Percentiles rank a stretch among this genome's conserved stretches.
Conservation (phyloP, 768 basidiomycete genomes). For the Lactarius vividus region DNA sequence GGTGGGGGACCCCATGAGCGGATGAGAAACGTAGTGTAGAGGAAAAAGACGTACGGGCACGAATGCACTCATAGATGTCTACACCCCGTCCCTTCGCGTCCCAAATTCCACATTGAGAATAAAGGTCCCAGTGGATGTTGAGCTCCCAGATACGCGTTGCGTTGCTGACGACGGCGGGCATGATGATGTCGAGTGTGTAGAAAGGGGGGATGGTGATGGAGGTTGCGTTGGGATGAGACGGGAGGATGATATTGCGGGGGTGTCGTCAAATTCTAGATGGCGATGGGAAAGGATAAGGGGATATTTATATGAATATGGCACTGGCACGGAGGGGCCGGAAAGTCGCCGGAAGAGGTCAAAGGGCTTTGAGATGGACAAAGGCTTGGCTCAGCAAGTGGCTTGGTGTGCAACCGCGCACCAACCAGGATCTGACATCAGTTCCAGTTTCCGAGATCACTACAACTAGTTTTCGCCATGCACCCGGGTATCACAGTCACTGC, state of each 20-base stretch:
- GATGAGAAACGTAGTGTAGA: conserved; percentile 5
- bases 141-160: conserved; percentile 70
- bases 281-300: conserved; percentile 18
- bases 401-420: background rate
- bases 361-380: conserved; percentile 11
- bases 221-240: conserved; percentile 13
- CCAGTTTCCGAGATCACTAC: background rate
- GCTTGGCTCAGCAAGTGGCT: conserved; percentile 1
- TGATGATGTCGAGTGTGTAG: conserved; percentile 23
- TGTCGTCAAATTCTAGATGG: conserved; percentile 1
- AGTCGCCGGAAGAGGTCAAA: conserved; percentile 20
- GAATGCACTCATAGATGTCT: conserved; percentile 73
- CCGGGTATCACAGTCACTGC: conserved; percentile 2
- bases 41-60: conserved; percentile 51
- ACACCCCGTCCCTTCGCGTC: conserved; percentile 63
- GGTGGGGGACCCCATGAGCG: conserved; percentile 18
- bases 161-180: conserved; percentile 54
- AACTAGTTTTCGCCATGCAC: conserved; percentile 6
- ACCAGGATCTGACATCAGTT: conserved; percentile 24
- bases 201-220: conserved; percentile 6
- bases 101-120: conserved; percentile 72
- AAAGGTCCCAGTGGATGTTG: conserved; percentile 60
- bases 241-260: conserved; percentile 12
- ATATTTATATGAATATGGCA: conserved; percentile 25
- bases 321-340: conserved; percentile 21